phyloP scores from a whole-genome alignment of 176 grass and related monocot genomes.

The Elymus sibiricus region DNA sequence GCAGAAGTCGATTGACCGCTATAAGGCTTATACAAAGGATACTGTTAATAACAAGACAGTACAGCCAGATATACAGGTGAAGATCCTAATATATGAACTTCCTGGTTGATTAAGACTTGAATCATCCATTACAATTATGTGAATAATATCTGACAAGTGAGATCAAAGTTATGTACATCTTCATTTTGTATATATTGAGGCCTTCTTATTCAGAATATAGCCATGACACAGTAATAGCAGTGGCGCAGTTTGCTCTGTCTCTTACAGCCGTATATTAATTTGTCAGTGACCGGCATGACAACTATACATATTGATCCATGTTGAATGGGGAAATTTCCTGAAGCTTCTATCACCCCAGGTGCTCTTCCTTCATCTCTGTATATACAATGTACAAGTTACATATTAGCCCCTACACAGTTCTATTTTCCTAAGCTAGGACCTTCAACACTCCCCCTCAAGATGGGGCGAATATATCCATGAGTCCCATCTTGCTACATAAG shows the following conservation, averaged over 20 bases:
- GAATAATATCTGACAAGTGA: not conserved
- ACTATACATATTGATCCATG: not conserved
- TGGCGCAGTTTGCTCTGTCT: not conserved
- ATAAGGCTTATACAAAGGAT: constrained; percentile 45
- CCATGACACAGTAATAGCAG: not conserved
- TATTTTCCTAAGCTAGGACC: no score
- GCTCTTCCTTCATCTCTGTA: no score
- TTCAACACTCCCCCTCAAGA: no score
- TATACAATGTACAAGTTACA: no score
- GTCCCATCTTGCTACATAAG: no score
- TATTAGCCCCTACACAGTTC: no score
- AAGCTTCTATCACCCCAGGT: no score
- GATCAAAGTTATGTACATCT: not conserved
- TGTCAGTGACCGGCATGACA: not conserved
- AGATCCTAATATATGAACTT: constrained; percentile 6
- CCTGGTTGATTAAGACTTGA: not conserved
- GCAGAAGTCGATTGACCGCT: constrained; percentile 57
- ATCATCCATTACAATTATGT: not conserved
- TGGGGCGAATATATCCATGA: no score
- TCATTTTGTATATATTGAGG: not conserved
- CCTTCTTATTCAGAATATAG: not conserved
- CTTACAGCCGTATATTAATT: not conserved
- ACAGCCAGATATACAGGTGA: constrained; percentile 51
- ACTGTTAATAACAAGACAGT: constrained; percentile 25
- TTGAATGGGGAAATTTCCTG: no score